A percentile compares a stretch with the other conserved stretches of the same genome.
Evolutionary conservation across 208 protist species (phyloP).

Genomic region (Leishmania mexicana): DNA sequence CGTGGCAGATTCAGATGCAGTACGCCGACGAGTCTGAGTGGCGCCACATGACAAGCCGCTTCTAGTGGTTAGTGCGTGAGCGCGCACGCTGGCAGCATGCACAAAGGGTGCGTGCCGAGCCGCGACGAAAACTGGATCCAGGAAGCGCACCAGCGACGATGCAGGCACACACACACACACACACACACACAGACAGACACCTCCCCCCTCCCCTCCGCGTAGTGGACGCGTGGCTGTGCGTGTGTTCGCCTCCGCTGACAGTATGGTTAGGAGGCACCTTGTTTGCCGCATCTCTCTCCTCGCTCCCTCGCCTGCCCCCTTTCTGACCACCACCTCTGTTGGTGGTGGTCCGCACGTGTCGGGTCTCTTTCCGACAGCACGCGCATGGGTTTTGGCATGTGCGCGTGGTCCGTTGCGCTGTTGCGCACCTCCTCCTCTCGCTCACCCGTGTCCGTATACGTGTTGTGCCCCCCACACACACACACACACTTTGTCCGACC

Average conservation of each 20-base stretch:
- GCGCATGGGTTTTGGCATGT: too few species aligned
- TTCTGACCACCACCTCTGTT: too few species aligned
- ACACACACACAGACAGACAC: not conserved
- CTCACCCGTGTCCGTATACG: too few species aligned
- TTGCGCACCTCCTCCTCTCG: too few species aligned
- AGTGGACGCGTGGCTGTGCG: not conserved
- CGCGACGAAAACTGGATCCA: not conserved
- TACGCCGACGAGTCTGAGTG: slow-evolving; percentile 85
- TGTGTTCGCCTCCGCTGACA: too few species aligned
- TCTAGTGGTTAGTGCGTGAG: slow-evolving; percentile 25
- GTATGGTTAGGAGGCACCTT: too few species aligned
- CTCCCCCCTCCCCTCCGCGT: not conserved
- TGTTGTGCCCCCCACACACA: too few species aligned
- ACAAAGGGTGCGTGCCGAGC: not conserved
- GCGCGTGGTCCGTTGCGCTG: too few species aligned
- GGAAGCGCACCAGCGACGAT: not conserved
- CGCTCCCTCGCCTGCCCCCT: not conserved
- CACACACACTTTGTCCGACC: too few species aligned
- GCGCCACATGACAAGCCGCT: slow-evolving; percentile 87
- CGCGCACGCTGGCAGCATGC: not conserved
- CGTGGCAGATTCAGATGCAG: slow-evolving; percentile 78
- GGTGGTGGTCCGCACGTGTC: not conserved
- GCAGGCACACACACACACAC: not conserved
- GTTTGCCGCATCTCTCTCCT: too few species aligned
- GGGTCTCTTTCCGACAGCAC: not conserved